Conservation (phyloP, 2,329 filamentous ascomycete genomes). For the Verticillium nonalfalfae region DNA sequence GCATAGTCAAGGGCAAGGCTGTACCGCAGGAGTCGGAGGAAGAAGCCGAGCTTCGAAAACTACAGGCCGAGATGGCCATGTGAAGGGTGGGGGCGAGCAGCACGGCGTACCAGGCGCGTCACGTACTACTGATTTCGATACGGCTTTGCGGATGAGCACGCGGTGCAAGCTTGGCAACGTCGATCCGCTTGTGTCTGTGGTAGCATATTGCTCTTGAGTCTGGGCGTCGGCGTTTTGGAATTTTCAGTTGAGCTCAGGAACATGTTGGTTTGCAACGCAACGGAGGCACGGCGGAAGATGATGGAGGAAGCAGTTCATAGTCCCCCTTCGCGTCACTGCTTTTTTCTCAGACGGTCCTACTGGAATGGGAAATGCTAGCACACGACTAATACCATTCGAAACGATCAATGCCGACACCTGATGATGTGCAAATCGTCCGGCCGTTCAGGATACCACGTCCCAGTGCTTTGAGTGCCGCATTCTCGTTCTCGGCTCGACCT, state of each 20-base stretch:
- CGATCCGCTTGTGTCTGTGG: neutral
- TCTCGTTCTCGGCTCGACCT: neutral
- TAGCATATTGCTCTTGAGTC: neutral
- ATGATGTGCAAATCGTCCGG: too few species aligned
- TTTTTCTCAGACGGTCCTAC: neutral
- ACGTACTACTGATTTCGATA: neutral
- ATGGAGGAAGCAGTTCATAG: neutral
- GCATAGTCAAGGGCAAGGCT: constrained; percentile 44
- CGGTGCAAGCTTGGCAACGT: neutral
- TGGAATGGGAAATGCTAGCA: neutral
- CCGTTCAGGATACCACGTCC: too few species aligned
- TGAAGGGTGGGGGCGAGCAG: constrained; percentile 29
- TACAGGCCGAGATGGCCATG: constrained; percentile 98
- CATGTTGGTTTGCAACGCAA: neutral
- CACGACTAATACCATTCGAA: neutral
- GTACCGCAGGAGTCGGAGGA: constrained; percentile 76
- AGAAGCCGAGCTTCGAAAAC: constrained; percentile 85
- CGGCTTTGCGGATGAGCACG: neutral
- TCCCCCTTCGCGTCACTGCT: neutral
- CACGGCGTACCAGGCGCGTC: neutral
- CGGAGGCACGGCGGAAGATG: neutral
- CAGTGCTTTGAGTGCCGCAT: too few species aligned
- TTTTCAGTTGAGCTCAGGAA: neutral
- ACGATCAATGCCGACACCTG: too few species aligned
- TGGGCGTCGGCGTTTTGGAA: constrained; percentile 12